These are phyloP conservation scores for Zymoseptoria brevis DNA, from an alignment of 2,329 filamentous ascomycete species.

Conservation along the genomic window DNA sequence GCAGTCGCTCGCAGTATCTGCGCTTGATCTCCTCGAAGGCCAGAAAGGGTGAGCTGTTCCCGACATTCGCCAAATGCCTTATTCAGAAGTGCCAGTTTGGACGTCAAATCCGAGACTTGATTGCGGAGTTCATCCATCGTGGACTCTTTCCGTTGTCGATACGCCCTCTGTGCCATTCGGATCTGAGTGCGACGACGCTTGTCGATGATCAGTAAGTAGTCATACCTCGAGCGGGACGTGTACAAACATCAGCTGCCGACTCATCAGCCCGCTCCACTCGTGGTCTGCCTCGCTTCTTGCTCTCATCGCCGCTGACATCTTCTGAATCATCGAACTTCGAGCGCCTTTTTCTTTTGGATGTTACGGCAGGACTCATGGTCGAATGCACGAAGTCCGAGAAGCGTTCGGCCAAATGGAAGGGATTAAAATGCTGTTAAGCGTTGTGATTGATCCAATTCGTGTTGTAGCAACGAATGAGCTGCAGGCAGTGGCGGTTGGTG, in stretches of 20 bases:
- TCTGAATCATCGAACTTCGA: slow-evolving; percentile 9
- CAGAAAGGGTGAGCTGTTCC: slow-evolving; percentile 14
- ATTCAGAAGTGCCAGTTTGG: slow-evolving; percentile 65
- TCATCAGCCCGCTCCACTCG: slow-evolving; percentile 69
- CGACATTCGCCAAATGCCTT: slow-evolving; percentile 52
- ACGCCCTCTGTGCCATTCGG: slow-evolving; percentile 75
- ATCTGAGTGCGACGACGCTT: slow-evolving; percentile 81
- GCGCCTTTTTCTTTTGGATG: slow-evolving; percentile 9
- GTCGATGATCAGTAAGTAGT: slow-evolving; percentile 7
- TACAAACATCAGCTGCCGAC: slow-evolving; percentile 67
- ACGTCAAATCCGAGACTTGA: slow-evolving; percentile 60
- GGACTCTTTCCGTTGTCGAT: slow-evolving; percentile 75
- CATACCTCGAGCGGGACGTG: not conserved
- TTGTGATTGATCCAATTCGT: not conserved
- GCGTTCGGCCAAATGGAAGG: too few species aligned
- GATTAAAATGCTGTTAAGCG: too few species aligned
- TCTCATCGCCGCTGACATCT: slow-evolving; percentile 21
- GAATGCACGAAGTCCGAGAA: too few species aligned
- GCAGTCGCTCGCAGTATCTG: slow-evolving; percentile 17
- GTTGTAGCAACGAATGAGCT: not conserved
- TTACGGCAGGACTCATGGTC: not conserved
- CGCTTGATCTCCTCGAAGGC: slow-evolving; percentile 13
- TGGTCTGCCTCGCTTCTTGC: slow-evolving; percentile 61
- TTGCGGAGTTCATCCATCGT: slow-evolving; percentile 67
- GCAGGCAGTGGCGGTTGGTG: not conserved